Conservation (phyloP, 83 land plant genomes). For the Thuja plicata region DNA sequence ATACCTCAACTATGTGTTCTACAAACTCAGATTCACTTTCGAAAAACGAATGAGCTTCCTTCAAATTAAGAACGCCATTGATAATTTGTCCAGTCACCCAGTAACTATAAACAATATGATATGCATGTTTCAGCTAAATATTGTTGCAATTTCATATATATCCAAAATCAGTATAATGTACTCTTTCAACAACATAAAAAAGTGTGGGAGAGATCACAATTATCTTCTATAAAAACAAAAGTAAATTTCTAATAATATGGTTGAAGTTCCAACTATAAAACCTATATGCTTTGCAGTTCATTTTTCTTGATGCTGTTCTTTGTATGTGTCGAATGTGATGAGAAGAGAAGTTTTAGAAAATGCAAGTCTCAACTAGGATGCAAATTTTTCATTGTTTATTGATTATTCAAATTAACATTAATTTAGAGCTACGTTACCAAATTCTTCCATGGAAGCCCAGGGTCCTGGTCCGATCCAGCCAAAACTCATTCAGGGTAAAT, state of each 20-base stretch:
- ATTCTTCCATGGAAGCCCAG: too few relatives aligned
- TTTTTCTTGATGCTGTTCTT: not conserved
- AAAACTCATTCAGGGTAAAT: too few relatives aligned
- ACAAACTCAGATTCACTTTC: constrained; percentile 65
- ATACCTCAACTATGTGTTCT: constrained; percentile 72
- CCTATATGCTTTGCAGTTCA: not conserved
- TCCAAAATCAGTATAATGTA: not conserved
- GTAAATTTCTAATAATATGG: not conserved
- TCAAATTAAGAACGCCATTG: constrained; percentile 21
- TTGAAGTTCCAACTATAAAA: not conserved
- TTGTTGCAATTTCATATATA: not conserved
- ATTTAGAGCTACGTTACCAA: too few relatives aligned
- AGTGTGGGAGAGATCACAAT: not conserved
- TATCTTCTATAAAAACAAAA: not conserved
- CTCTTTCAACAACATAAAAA: not conserved
- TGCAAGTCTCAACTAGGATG: not conserved
- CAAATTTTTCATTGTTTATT: not conserved
- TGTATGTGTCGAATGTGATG: not conserved
- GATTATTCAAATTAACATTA: not conserved
- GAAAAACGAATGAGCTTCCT: constrained; percentile 27
- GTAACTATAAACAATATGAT: constrained; percentile 38
- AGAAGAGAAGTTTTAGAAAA: not conserved
- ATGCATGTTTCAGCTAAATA: not conserved
- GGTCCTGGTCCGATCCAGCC: too few relatives aligned
- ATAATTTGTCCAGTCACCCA: constrained; percentile 67